Percentiles rank a stretch among this genome's conserved stretches.
Conservation (phyloP, 2,329 filamentous ascomycete species). For the Cercospora beticola region DNA sequence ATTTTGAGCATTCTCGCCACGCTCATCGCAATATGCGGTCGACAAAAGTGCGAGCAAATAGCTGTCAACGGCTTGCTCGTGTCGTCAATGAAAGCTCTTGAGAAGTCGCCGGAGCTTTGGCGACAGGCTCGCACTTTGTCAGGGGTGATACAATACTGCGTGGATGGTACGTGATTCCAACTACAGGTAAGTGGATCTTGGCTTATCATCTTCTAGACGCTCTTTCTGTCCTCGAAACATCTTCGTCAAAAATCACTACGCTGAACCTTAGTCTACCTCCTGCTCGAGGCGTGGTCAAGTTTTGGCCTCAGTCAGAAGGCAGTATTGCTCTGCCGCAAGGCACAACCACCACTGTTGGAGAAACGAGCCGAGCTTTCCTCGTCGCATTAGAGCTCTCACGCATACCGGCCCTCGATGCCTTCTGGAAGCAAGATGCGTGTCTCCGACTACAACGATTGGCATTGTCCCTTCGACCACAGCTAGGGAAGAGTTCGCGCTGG, state of each 20-base stretch:
- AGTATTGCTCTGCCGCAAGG: constrained; percentile 44
- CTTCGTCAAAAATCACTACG: constrained; percentile 15
- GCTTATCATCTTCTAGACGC: constrained; percentile 45
- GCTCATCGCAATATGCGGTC: constrained; percentile 50
- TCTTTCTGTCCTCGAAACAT: constrained; percentile 43
- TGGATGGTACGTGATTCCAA: constrained; percentile 40
- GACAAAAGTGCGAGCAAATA: constrained; percentile 44
- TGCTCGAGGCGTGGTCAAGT: constrained; percentile 40
- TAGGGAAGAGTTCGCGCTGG: constrained; percentile 29
- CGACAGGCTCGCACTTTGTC: constrained; percentile 37
- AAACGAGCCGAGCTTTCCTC: constrained; percentile 25
- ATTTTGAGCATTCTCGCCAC: constrained; percentile 56
- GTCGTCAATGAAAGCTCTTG: constrained; percentile 40
- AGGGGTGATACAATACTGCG: constrained; percentile 42
- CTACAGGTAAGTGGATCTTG: constrained; percentile 26
- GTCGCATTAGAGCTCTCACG: constrained; percentile 31
- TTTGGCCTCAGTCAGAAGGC: constrained; percentile 42
- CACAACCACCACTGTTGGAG: constrained; percentile 35
- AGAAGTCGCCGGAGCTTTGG: constrained; percentile 40
- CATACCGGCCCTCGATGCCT: constrained; percentile 18
- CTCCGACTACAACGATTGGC: constrained; percentile 25
- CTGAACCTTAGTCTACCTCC: constrained; percentile 42
- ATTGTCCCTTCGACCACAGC: constrained; percentile 5
- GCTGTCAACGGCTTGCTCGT: constrained; percentile 43
- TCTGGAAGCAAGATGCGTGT: constrained; percentile 29